These are phyloP conservation scores for Chlorophyllum brunneum DNA, from an alignment of 768 basidiomycete genomes.

Conservation along the genomic window DNA sequence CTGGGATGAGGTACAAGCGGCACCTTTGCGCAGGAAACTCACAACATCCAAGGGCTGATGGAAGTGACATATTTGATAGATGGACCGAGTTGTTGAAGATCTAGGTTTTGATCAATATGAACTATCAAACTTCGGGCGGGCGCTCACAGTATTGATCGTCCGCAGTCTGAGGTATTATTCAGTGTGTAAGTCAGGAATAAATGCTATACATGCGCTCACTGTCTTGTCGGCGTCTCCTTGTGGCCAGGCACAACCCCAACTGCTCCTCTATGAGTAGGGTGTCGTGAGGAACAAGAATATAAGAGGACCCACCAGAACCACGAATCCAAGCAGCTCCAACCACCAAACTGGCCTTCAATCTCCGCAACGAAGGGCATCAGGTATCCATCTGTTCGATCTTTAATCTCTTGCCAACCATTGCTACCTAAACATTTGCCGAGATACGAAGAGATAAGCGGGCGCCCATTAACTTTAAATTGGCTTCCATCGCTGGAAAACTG, in stretches of 20 bases:
- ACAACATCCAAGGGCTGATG: constrained; percentile 47
- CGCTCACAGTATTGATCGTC: constrained; percentile 47
- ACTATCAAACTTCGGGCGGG: neutral
- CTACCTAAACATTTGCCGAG: constrained; percentile 58
- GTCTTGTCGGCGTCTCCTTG: constrained; percentile 40
- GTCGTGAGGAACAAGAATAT: neutral
- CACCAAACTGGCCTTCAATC: constrained; percentile 39
- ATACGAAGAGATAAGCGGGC: constrained; percentile 59
- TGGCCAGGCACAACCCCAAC: constrained; percentile 67
- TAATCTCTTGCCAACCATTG: constrained; percentile 40
- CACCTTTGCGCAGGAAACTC: constrained; percentile 14
- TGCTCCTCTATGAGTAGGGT: constrained; percentile 13
- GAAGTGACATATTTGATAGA: constrained; percentile 37
- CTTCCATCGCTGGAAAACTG: constrained; percentile 45
- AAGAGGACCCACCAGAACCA: constrained; percentile 40
- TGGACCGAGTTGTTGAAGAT: constrained; percentile 38
- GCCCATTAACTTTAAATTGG: constrained; percentile 52
- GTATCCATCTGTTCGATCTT: constrained; percentile 43
- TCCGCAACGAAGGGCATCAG: constrained; percentile 57
- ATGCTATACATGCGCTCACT: constrained; percentile 23
- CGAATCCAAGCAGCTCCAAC: constrained; percentile 46
- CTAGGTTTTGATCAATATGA: constrained; percentile 20
- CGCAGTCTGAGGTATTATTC: constrained; percentile 26
- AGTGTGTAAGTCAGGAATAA: neutral
- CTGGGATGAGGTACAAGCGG: constrained; percentile 16